These are phyloP conservation scores for Pouteria glomerata DNA, from an alignment of 148 eudicot genomes.

Conservation along the genomic window DNA sequence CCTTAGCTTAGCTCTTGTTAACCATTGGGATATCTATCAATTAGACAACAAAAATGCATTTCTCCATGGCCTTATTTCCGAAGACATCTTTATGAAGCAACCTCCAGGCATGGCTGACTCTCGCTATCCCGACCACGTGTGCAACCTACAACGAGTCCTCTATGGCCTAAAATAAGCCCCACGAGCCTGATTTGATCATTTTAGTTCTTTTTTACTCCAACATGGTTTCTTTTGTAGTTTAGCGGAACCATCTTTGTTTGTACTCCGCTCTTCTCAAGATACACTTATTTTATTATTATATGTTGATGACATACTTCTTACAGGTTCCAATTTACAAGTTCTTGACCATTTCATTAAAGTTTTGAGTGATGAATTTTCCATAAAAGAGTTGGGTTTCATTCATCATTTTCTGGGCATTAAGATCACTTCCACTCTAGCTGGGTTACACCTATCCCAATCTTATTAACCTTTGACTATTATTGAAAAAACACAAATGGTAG, in stretches of 20 bases:
- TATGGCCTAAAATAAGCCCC: too few species aligned
- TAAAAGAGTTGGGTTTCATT: background rate
- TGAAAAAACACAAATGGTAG: background rate
- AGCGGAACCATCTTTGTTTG: background rate
- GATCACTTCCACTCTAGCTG: background rate
- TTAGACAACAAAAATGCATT: background rate
- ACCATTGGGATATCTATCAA: background rate
- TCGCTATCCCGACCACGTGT: background rate
- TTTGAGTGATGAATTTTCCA: background rate
- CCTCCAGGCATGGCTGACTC: background rate
- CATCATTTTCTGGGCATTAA: constrained; percentile 2
- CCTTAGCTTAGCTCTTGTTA: background rate
- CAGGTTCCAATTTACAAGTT: too few species aligned
- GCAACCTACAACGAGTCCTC: background rate
- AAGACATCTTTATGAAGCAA: background rate
- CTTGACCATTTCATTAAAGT: background rate
- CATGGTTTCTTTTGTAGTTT: background rate
- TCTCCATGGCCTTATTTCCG: background rate
- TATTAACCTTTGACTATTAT: background rate
- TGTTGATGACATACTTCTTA: too few species aligned
- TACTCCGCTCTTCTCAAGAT: background rate
- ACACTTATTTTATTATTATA: too few species aligned
- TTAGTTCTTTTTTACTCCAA: background rate
- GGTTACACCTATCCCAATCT: background rate
- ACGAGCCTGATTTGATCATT: background rate